A percentile compares a stretch with the other conserved stretches of the same genome.
phyloP scores from a whole-genome alignment of 2,329 filamentous ascomycete species.

The Rutstroemia sp. region DNA sequence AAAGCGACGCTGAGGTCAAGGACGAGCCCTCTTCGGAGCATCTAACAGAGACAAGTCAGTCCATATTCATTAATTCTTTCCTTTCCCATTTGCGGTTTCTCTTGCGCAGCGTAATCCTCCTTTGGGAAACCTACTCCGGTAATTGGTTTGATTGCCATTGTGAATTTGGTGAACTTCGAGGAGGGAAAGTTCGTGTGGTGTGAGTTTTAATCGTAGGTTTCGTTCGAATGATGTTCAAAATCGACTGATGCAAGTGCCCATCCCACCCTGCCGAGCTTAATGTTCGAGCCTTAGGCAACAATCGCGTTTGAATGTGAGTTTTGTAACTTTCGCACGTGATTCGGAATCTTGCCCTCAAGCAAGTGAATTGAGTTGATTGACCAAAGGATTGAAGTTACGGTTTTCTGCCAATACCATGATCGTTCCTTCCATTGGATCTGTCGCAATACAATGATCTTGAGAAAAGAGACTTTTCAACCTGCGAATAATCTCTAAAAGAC shows the following conservation, averaged over 20 bases:
- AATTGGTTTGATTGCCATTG: slow-evolving; percentile 32
- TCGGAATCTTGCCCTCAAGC: background rate
- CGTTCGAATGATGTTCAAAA: slow-evolving; percentile 13
- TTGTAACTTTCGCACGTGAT: slow-evolving; percentile 1
- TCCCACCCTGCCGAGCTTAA: slow-evolving; percentile 1
- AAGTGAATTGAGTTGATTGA: background rate
- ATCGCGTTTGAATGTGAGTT: background rate
- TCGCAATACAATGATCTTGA: slow-evolving; percentile 5
- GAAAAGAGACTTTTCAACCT: background rate
- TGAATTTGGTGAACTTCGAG: slow-evolving; percentile 19
- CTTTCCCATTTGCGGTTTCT: slow-evolving; percentile 2
- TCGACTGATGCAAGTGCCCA: slow-evolving; percentile 16
- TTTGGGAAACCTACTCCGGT: slow-evolving; percentile 28
- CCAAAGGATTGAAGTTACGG: background rate
- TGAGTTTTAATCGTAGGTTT: slow-evolving; percentile 20
- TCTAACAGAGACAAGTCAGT: slow-evolving; percentile 35
- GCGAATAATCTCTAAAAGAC: background rate
- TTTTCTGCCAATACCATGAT: background rate
- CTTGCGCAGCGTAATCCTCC: background rate
- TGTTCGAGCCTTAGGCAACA: background rate
- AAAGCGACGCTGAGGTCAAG: slow-evolving; percentile 50
- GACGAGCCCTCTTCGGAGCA: slow-evolving; percentile 50
- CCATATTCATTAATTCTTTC: slow-evolving; percentile 13
- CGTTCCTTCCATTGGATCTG: background rate
- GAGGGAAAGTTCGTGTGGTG: slow-evolving; percentile 23